phyloP scores from a whole-genome alignment of 129 eudicot species.

The Scalesia atractyloides region DNA sequence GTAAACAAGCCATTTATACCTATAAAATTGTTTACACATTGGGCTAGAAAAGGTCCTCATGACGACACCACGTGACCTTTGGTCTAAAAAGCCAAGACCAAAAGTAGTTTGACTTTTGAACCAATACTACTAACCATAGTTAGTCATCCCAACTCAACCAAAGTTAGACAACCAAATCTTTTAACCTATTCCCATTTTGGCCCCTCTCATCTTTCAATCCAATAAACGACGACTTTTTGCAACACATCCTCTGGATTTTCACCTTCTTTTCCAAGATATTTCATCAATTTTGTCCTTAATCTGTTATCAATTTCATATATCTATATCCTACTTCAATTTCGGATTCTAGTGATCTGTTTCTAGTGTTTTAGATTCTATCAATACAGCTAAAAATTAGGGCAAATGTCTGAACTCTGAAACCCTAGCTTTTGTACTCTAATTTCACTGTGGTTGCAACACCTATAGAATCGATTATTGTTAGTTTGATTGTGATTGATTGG shows the following conservation, averaged over 20 bases:
- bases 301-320: not conserved
- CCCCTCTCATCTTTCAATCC: slow-evolving; percentile 15
- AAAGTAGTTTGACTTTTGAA: slow-evolving; percentile 22
- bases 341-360: slow-evolving; percentile 6
- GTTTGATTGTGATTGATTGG: slow-evolving; percentile 51
- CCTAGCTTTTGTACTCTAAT: slow-evolving; percentile 24
- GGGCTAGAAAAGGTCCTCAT: not conserved
- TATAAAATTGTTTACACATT: not conserved
- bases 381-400: slow-evolving; percentile 25
- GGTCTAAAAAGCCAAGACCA: slow-evolving; percentile 19
- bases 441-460: not conserved
- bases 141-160: not conserved
- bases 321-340: not conserved
- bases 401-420: slow-evolving; percentile 39
- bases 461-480: slow-evolving; percentile 24
- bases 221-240: slow-evolving; percentile 37
- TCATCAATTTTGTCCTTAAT: slow-evolving; percentile 16
- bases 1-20: no score
- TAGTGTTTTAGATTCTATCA: slow-evolving; percentile 8
- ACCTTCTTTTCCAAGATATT: slow-evolving; percentile 25
- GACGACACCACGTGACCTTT: not conserved
- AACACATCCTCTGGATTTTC: slow-evolving; percentile 1
- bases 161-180: slow-evolving; percentile 23
- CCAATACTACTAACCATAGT: slow-evolving; percentile 22
- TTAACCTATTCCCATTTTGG: slow-evolving; percentile 19